These are phyloP conservation scores for Rubia yunnanensis DNA, from an alignment of 257 asterid species.

Conservation along the genomic window DNA sequence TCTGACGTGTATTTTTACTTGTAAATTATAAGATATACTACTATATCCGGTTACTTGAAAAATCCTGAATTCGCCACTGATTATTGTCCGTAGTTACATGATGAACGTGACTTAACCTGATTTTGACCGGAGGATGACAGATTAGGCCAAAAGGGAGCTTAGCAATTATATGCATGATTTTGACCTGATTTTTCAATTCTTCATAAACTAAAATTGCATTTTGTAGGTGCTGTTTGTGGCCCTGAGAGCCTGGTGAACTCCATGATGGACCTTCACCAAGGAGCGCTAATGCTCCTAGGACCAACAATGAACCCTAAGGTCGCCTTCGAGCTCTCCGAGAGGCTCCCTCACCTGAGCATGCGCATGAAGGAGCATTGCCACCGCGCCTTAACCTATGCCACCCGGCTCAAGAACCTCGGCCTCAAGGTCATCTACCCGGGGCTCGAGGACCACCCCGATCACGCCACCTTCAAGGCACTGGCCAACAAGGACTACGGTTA, in stretches of 20 bases:
- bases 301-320: slow-evolving; percentile 95
- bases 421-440: slow-evolving; percentile 81
- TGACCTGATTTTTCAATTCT: too few relatives aligned
- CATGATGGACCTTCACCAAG: slow-evolving; percentile 94
- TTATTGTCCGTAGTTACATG: too few relatives aligned
- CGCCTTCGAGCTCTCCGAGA: slow-evolving; percentile 72
- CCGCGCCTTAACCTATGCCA: slow-evolving; percentile 57
- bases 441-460: slow-evolving; percentile 68
- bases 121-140: too few relatives aligned
- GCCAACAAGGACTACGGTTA: slow-evolving; percentile 62
- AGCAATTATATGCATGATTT: too few relatives aligned
- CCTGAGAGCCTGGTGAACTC: slow-evolving; percentile 78
- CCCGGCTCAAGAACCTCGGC: slow-evolving; percentile 61
- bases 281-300: slow-evolving; percentile 78
- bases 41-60: too few relatives aligned
- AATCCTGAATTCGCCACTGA: too few relatives aligned
- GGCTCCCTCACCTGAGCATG: slow-evolving; percentile 73
- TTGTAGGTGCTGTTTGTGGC: slow-evolving; percentile 81
- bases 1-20: too few relatives aligned
- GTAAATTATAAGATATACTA: too few relatives aligned
- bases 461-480: slow-evolving; percentile 43
- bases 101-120: too few relatives aligned
- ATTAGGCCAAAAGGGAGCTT: too few relatives aligned
- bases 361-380: slow-evolving; percentile 85
- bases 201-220: background rate